Base-by-base conservation (phyloP, 306 rosid species). In the Gynostemma pentaphyllum region DNA sequence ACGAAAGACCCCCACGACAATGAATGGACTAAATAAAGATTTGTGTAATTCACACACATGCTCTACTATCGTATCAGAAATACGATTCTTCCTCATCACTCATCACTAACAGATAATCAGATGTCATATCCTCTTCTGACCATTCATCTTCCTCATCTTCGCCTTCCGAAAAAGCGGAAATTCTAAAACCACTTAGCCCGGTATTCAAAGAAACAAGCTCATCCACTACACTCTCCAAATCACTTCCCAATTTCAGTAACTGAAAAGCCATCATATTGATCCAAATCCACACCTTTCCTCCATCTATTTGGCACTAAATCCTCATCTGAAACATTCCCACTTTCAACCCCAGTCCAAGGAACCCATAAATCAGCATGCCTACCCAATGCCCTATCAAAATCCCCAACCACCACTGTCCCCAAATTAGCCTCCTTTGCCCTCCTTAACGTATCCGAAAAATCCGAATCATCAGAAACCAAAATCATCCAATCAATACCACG, bases 381-480 rank as follows among this genome's bases (percentile, higher is more conserved):
- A 14, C 98, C 94, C 53, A 92, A 64, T 0, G 92, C 87, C 66
- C 75, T 78, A 30, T 81, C 96, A 79, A 64, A 32, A 68, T 92
- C 96, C 13, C 98, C 98, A 18, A 91, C 80, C 41, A 91, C 98
- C 62, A 91, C 95, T 0, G 90, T 85, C 66, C 92, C 81, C 78
- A 92, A 79, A 59, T 81, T 74, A 6, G 78, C 76, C 66, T 80
- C 94, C 68, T 85, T 82, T 0, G 87, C 95, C 72, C 80, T 68
- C 81, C 84, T 80, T 76, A 92, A 76, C 90, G 82, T 92, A 13
- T 86, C 94, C 7, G 90, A 79, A 44, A 88, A 92, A 41, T 84
- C 94, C 0, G 87, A 81, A 78, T 88, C 96, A 40, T 92, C 98
- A 0, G 96, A 88, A 44, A 92, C 90, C 79, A 88, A 66, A 30